Percentiles rank a stretch among this genome's conserved stretches.
phyloP scores from a whole-genome alignment of 768 basidiomycete species.

The Auricularia sp. region DNA sequence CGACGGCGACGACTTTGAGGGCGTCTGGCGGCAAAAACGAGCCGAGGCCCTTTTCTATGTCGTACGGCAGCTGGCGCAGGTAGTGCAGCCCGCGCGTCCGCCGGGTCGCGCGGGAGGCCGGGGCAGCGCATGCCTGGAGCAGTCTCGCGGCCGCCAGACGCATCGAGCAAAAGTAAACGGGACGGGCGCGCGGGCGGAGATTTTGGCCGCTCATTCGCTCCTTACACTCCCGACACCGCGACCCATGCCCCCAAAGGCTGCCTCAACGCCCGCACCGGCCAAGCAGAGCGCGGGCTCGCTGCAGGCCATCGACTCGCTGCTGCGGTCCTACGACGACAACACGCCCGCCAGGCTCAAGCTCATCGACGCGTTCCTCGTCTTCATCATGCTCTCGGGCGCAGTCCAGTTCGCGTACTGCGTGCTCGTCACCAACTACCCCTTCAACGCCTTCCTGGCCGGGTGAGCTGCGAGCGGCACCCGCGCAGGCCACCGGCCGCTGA shows the following conservation, averaged over 20 bases:
- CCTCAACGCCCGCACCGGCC: not conserved
- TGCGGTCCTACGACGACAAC: conserved; percentile 65
- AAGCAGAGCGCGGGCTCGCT: not conserved
- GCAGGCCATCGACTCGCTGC: conserved; percentile 43
- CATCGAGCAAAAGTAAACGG: not conserved
- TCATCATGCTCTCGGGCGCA: conserved; percentile 85
- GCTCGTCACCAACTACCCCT: conserved; percentile 86
- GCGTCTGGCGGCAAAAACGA: conserved; percentile 69
- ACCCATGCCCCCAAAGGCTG: conserved; percentile 10
- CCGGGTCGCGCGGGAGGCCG: conserved; percentile 20
- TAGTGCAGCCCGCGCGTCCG: conserved; percentile 35
- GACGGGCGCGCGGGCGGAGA: no score
- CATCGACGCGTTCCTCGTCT: conserved; percentile 86
- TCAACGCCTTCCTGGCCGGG: conserved; percentile 97
- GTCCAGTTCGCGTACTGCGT: conserved; percentile 88
- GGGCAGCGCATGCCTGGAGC: conserved; percentile 1
- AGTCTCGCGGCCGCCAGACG: not conserved
- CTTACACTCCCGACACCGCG: no score
- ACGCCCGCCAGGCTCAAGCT: conserved; percentile 85
- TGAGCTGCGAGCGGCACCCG: conserved; percentile 31
- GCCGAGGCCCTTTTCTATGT: conserved; percentile 61
- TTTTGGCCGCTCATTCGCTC: no score
- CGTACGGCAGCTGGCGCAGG: conserved; percentile 48
- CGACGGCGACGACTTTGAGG: conserved; percentile 59
- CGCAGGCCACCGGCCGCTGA: not conserved